These are phyloP conservation scores for Fusarium temperatum DNA, from an alignment of 2,329 filamentous ascomycete species.

Conservation along the genomic window DNA sequence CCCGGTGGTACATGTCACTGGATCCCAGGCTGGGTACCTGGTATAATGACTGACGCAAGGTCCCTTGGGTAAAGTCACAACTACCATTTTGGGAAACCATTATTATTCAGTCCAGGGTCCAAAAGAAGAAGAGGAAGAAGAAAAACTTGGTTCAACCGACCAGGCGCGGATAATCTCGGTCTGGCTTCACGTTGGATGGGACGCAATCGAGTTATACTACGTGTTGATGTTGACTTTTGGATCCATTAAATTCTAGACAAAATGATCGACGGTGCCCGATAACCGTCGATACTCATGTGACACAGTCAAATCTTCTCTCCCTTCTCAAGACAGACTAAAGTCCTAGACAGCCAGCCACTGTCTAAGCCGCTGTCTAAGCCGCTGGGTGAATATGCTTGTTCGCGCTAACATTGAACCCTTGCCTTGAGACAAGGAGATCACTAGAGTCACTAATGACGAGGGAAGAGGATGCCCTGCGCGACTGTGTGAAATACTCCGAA, in stretches of 20 bases:
- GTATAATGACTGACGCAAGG: not conserved
- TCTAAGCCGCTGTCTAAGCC: conserved; percentile 4
- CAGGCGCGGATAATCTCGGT: not conserved
- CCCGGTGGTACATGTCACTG: not conserved
- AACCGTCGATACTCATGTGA: conserved; percentile 34
- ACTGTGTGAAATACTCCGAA: not conserved
- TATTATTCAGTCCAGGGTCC: not conserved
- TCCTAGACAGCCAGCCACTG: conserved; percentile 4
- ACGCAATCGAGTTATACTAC: not conserved
- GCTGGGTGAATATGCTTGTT: not conserved
- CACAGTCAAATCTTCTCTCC: conserved; percentile 18
- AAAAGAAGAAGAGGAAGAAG: too few relatives aligned
- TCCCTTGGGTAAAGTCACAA: not conserved
- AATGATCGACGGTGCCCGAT: conserved; percentile 30
- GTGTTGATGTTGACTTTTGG: not conserved
- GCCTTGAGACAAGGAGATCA: conserved; percentile 26
- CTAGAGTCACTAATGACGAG: not conserved
- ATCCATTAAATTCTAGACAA: conserved; percentile 28
- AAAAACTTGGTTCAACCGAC: not conserved
- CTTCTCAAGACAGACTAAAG: not conserved
- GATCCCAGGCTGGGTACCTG: not conserved
- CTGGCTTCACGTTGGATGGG: not conserved
- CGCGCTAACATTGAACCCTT: conserved; percentile 6
- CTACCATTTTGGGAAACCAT: not conserved
- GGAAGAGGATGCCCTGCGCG: not conserved